Conservation (phyloP, 768 basidiomycete species). For the Rhodotorula sphaerocarpa region DNA sequence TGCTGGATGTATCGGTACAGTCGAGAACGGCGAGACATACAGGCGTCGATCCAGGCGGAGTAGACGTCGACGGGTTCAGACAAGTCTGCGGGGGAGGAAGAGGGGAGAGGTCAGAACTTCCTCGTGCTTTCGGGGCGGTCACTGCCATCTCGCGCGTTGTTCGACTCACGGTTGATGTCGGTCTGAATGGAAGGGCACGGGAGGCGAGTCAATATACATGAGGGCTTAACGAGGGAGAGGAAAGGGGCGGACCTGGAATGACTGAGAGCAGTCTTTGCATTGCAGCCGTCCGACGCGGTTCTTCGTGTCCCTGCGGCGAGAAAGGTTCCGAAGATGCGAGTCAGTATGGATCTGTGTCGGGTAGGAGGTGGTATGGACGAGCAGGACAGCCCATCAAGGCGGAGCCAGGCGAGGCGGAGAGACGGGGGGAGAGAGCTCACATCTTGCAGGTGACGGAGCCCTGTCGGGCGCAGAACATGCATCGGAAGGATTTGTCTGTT, state of each 20-base stretch:
- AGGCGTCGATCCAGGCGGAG: slow-evolving; percentile 38
- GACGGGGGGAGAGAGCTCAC: not conserved
- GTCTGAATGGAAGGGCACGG: not conserved
- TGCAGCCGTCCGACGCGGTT: slow-evolving; percentile 28
- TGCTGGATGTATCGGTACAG: too few species aligned
- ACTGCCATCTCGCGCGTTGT: too few species aligned
- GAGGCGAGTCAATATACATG: not conserved
- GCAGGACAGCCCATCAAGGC: too few species aligned
- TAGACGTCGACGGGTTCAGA: slow-evolving; percentile 38
- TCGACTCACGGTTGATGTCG: slow-evolving; percentile 15
- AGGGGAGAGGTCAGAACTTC: too few species aligned
- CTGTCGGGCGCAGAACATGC: slow-evolving; percentile 36
- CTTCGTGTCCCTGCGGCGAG: slow-evolving; percentile 28
- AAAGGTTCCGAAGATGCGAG: not conserved
- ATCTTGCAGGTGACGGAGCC: slow-evolving; percentile 37
- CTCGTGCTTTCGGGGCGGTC: too few species aligned
- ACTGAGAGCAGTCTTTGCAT: slow-evolving; percentile 37
- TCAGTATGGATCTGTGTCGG: too few species aligned
- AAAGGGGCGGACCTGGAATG: slow-evolving; percentile 25
- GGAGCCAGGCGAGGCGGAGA: too few species aligned
- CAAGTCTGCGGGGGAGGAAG: slow-evolving; percentile 31
- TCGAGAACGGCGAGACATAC: too few species aligned
- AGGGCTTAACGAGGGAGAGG: too few species aligned
- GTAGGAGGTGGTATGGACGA: too few species aligned
- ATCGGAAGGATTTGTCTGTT: slow-evolving; percentile 35